phyloP scores from a whole-genome alignment of 1,284 basidiomycete species.

The Uromyces viciae-fabae region DNA sequence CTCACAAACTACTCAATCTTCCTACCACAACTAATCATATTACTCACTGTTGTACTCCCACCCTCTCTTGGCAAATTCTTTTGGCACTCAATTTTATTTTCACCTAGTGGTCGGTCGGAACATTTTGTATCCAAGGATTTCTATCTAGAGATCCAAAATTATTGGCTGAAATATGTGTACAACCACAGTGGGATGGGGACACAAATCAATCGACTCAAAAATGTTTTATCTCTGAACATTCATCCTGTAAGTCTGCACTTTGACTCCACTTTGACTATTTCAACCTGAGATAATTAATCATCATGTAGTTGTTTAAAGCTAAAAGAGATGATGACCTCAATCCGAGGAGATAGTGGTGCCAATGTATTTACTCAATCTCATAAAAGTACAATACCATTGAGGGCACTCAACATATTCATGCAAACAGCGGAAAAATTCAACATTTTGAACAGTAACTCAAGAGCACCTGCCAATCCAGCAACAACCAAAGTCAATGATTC shows the following conservation, averaged over 20 bases:
- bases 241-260: neutral
- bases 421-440: neutral
- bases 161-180: constrained; percentile 29
- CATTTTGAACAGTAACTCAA: neutral
- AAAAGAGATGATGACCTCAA: neutral
- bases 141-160: constrained; percentile 28
- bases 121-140: constrained; percentile 24
- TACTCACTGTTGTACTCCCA: constrained; percentile 1
- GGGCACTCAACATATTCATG: neutral
- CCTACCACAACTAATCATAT: neutral
- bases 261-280: no score
- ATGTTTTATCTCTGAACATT: constrained; percentile 8
- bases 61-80: neutral
- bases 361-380: neutral
- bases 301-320: neutral
- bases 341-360: neutral
- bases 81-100: constrained; percentile 6
- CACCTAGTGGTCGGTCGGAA: neutral
- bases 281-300: no score
- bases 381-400: neutral
- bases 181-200: neutral
- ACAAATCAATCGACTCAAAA: neutral
- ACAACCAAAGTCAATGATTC: neutral
- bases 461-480: neutral
- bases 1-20: neutral